Evolutionary conservation across 2,329 filamentous ascomycete genomes (phyloP).

Genomic region (Pseudogymnoascus sp.): DNA sequence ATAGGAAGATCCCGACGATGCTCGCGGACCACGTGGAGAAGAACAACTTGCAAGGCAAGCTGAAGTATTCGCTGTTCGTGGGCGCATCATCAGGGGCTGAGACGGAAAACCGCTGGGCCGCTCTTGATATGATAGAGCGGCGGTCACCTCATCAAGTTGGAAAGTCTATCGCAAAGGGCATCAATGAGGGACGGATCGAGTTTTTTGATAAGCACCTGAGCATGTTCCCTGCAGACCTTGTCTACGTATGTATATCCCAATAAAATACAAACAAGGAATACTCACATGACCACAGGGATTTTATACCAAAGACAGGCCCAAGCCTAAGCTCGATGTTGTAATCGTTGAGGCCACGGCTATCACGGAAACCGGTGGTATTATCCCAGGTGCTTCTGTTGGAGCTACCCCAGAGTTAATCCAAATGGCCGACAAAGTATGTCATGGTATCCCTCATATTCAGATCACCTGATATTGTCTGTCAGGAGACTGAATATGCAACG

Average conservation of each 20-base stretch:
- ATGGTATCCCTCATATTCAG: not conserved
- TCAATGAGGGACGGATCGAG: slow-evolving; percentile 80
- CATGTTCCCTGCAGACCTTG: slow-evolving; percentile 83
- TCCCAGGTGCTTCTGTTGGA: slow-evolving; percentile 78
- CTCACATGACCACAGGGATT: slow-evolving; percentile 47
- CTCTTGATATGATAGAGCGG: slow-evolving; percentile 81
- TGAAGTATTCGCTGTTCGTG: slow-evolving; percentile 82
- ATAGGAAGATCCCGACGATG: slow-evolving; percentile 72
- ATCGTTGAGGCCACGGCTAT: slow-evolving; percentile 84
- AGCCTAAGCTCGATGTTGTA: slow-evolving; percentile 66
- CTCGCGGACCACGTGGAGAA: slow-evolving; percentile 84
- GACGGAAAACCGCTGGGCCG: slow-evolving; percentile 89
- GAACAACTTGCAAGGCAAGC: slow-evolving; percentile 74
- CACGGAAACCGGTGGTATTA: slow-evolving; percentile 80
- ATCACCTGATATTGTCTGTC: not conserved
- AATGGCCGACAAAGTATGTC: slow-evolving; percentile 71
- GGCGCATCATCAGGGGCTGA: slow-evolving; percentile 80
- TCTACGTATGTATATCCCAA: slow-evolving; percentile 43
- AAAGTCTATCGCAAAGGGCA: slow-evolving; percentile 83
- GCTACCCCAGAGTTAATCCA: slow-evolving; percentile 80
- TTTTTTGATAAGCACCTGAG: slow-evolving; percentile 92
- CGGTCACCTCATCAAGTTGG: slow-evolving; percentile 82
- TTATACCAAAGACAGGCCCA: slow-evolving; percentile 75
- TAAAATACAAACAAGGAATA: not conserved
- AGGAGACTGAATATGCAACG: not conserved